A percentile compares a stretch with the other conserved stretches of the same genome.
Evolutionary conservation across 164 flowering plant genomes (phyloP).

Genomic region (Stephania yunnanensis): DNA sequence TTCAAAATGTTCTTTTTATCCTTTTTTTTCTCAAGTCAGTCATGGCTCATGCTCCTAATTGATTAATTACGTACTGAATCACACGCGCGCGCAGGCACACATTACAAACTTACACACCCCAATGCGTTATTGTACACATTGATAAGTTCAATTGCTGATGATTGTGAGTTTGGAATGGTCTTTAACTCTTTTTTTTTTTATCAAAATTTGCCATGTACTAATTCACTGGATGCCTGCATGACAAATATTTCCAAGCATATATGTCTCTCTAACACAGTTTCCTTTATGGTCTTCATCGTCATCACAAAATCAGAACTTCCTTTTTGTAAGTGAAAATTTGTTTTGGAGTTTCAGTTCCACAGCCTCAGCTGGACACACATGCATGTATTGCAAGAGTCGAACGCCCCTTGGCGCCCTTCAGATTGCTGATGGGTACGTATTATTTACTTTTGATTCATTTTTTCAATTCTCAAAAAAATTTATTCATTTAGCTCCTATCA

Average conservation of each 20-base stretch:
- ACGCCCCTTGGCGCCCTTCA: conserved; percentile 54
- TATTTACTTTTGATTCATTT: neutral
- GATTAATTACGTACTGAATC: too few relatives aligned
- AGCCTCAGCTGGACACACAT: conserved; percentile 72
- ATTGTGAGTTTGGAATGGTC: too few relatives aligned
- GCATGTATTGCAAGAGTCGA: conserved; percentile 70
- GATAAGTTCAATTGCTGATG: too few relatives aligned
- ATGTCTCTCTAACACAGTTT: neutral
- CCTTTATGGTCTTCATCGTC: neutral
- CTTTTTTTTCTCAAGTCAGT: too few relatives aligned
- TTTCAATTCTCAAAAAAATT: neutral
- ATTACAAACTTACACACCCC: too few relatives aligned
- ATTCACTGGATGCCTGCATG: too few relatives aligned
- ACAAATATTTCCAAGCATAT: too few relatives aligned
- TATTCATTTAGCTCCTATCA: neutral
- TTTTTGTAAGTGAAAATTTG: conserved; percentile 4
- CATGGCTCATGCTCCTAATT: too few relatives aligned
- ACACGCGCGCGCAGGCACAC: too few relatives aligned
- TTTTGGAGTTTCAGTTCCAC: conserved; percentile 49
- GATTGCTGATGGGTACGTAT: conserved; percentile 53
- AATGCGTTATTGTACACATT: too few relatives aligned
- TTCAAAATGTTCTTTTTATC: too few relatives aligned
- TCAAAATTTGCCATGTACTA: neutral
- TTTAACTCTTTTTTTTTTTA: neutral
- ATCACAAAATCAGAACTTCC: neutral